A percentile compares a stretch with the other conserved stretches of the same genome.
Evolutionary conservation across 1,139 yeast species (phyloP).

Genomic region (Lipomyces yarrowii): DNA sequence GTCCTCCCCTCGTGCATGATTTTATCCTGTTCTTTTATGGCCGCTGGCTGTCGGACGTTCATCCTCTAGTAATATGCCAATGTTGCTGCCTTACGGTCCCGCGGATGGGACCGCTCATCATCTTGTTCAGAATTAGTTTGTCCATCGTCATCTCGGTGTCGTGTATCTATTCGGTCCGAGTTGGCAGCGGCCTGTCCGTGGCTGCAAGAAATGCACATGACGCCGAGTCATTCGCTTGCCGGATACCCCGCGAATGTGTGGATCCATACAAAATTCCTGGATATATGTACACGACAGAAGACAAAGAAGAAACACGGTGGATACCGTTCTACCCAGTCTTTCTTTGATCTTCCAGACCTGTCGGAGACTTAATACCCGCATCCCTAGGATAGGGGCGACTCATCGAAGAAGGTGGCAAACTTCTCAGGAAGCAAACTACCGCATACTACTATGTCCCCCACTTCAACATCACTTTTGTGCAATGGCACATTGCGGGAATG

Average conservation of each 20-base stretch:
- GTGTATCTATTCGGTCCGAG: no score
- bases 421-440: conserved; percentile 10
- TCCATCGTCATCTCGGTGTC: no score
- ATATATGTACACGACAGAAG: conserved; percentile 3
- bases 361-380: conserved; percentile 12
- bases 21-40: no score
- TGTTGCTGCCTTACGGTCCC: not conserved
- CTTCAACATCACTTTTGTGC: conserved; percentile 23
- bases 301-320: conserved; percentile 7
- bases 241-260: conserved; percentile 7
- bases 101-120: no score
- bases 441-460: conserved; percentile 22
- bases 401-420: not conserved
- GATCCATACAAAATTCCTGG: conserved; percentile 26
- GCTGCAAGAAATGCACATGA: not conserved
- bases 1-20: no score
- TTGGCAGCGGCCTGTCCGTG: not conserved
- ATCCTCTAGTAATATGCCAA: no score
- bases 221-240: not conserved
- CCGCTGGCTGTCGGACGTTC: no score
- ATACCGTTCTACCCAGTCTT: conserved; percentile 17
- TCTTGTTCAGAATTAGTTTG: no score
- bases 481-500: conserved; percentile 27
- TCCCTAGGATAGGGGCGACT: not conserved
- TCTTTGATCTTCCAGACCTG: conserved; percentile 4